phyloP scores from a whole-genome alignment of 257 asterid genomes.

The Primulina huaijiensis region DNA sequence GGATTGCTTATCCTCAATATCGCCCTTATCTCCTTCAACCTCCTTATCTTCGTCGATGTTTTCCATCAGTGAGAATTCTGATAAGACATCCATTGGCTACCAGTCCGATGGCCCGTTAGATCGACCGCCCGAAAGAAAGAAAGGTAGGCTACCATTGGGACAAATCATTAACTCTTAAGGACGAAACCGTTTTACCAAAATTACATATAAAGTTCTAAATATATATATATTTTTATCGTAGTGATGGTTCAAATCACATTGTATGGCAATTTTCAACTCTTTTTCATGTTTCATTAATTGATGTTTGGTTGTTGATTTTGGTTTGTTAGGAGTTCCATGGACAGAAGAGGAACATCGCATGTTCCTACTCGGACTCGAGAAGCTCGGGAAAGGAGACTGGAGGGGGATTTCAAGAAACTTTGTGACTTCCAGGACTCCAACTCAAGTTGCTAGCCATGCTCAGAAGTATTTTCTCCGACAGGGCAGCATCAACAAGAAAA shows the following conservation, averaged over 20 bases:
- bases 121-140: conserved; percentile 50
- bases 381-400: conserved; percentile 84
- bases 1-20: conserved; percentile 46
- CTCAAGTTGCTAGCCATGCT: conserved; percentile 89
- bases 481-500: conserved; percentile 42
- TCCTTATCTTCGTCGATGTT: conserved; percentile 39
- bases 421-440: conserved; percentile 70
- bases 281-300: background rate
- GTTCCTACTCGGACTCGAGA: conserved; percentile 62
- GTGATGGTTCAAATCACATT: no score
- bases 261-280: background rate
- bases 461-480: conserved; percentile 73
- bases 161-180: no score
- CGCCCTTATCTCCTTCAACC: conserved; percentile 37
- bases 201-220: no score
- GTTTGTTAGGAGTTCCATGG: conserved; percentile 67
- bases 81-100: conserved; percentile 39
- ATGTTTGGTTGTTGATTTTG: background rate
- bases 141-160: conserved; percentile 37
- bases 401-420: conserved; percentile 75
- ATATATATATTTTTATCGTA: no score
- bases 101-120: conserved; percentile 54
- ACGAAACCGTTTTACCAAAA: no score
- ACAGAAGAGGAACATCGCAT: conserved; percentile 73
- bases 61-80: conserved; percentile 30